These are phyloP conservation scores for Colletotrichum endophyticum DNA, from an alignment of 2,329 filamentous ascomycete genomes.

Conservation along the genomic window DNA sequence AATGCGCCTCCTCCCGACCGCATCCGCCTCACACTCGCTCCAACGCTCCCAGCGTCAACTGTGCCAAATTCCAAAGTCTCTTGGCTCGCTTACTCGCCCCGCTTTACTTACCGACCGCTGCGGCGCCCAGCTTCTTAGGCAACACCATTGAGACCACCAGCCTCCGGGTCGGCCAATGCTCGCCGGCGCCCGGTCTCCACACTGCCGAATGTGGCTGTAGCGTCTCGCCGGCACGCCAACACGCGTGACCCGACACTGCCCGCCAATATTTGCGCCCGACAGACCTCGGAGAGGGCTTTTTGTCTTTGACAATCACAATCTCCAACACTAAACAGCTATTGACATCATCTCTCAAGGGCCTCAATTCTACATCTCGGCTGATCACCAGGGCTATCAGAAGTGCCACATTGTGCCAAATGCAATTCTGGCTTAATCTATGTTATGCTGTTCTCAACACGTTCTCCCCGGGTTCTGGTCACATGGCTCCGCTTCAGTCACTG, in stretches of 20 bases:
- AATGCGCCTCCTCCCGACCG: slow-evolving; percentile 1
- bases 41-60: neutral
- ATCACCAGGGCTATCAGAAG: neutral
- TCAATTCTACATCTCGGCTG: neutral
- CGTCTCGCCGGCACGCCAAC: slow-evolving; percentile 3
- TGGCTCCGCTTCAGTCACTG: neutral
- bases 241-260: slow-evolving; percentile 17
- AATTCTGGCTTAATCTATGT: neutral
- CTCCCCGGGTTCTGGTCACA: neutral
- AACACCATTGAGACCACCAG: neutral
- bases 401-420: neutral
- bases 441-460: neutral
- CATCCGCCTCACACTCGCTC: neutral
- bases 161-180: slow-evolving; percentile 14
- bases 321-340: neutral
- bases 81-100: neutral
- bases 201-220: slow-evolving; percentile 1
- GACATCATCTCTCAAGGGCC: neutral
- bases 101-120: neutral
- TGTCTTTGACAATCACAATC: neutral
- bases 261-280: slow-evolving; percentile 9
- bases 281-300: neutral
- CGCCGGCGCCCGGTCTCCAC: neutral
- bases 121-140: slow-evolving; percentile 10
- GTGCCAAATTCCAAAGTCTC: neutral